Base-by-base conservation (phyloP, 2,329 filamentous ascomycete species). In the Dactylellina cionopaga region DNA sequence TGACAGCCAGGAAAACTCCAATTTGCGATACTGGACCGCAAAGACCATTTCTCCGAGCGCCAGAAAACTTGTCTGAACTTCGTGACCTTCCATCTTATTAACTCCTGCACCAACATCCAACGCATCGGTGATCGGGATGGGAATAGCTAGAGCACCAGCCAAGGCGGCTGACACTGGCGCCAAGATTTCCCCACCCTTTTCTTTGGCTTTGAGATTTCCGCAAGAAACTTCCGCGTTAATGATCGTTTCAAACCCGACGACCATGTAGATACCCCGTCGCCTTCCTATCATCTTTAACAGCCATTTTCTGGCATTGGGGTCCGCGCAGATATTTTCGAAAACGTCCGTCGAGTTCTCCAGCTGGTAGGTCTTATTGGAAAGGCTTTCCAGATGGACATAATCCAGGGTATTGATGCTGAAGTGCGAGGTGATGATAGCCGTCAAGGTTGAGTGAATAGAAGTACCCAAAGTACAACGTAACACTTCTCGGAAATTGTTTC, bases 1-100 rank as follows among this genome's bases (percentile, higher is more conserved):
- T 7, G 25, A 49, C 6, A 49, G 24, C 46, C 46, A 49, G 11
- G 46, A 49, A 49, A 49, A 49, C 25, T 49, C 25, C 25, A 49
- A 7, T 33, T 31, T 49, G 33, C 46, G 46, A 15, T 49, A 49
- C 22, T 49, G 25, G 13, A 49, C 46, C 25, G 46, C 46, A 49
- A 25, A 49, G 1, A 49, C 11, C 46, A 49, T 49, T 49, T 49
- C 46, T 11, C 46, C 46, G 13, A 29, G 46, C 1, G 25, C 46
- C 1, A 31, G 19, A 19, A 31, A 49, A 15, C 46, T 29, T 10
- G 24, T 49, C n/a, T 31, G 46, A n/a, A 49, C 46, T 11, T 49
- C 46, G 13, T 49, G 15, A 7, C 19, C 46, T 19, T 49, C 46
- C 13, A 19, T 15, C 46, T 44, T 44, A 13, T 10, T 44, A 24